phyloP scores from a whole-genome alignment of 225 moss, liverwort and hornwort genomes.

The Bryoerythrophyllum caledonicum region DNA sequence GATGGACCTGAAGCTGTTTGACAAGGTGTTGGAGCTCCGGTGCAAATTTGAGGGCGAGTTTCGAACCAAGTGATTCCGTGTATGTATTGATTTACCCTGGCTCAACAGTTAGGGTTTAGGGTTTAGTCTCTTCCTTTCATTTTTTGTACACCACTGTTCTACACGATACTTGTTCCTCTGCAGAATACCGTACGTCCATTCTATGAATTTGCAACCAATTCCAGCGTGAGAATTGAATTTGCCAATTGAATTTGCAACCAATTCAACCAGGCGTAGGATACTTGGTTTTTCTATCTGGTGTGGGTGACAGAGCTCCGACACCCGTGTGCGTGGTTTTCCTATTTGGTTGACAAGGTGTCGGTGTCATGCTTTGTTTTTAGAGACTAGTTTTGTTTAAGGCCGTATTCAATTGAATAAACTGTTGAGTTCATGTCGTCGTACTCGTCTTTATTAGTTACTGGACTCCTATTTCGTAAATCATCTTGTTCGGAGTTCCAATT shows the following conservation, averaged over 20 bases:
- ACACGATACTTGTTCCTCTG: neutral
- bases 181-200: neutral
- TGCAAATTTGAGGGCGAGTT: conserved; percentile 61
- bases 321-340: no score
- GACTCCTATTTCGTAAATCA: no score
- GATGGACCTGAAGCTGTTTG: conserved; percentile 61
- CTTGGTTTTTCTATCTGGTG: no score
- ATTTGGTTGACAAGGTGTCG: no score
- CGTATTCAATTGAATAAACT: conserved; percentile 9
- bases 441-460: neutral
- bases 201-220: neutral
- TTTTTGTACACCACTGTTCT: neutral
- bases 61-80: neutral
- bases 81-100: neutral
- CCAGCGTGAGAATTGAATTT: no score
- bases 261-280: no score
- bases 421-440: neutral
- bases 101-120: neutral
- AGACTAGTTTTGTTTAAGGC: no score
- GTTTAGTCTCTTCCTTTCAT: neutral
- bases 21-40: conserved; percentile 65
- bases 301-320: no score
- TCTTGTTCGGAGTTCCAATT: neutral
- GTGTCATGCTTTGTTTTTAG: no score
- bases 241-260: no score